These are phyloP conservation scores for Hirsutella minnesotensis DNA, from an alignment of 2,329 filamentous ascomycete genomes.

Conservation along the genomic window DNA sequence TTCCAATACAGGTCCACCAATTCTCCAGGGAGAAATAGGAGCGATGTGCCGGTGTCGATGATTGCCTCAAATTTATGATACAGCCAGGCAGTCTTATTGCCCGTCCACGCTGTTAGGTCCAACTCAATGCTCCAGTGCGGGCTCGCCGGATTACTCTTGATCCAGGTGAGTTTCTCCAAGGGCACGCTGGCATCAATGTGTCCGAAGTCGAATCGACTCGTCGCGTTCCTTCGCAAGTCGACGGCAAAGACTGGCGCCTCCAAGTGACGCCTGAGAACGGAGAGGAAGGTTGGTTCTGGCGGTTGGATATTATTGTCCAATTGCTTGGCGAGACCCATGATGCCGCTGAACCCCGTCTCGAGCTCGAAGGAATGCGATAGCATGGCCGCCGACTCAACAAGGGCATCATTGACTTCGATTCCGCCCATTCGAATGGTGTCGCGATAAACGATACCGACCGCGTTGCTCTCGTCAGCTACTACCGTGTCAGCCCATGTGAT, in stretches of 20 bases:
- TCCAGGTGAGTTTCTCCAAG: conserved; percentile 29
- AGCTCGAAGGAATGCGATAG: conserved; percentile 31
- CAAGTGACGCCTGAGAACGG: conserved; percentile 28
- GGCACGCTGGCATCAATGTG: conserved; percentile 28
- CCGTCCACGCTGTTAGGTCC: conserved; percentile 27
- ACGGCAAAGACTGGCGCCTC: conserved; percentile 32
- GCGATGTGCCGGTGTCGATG: conserved; percentile 57
- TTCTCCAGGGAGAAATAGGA: conserved; percentile 47
- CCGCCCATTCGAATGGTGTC: conserved; percentile 36
- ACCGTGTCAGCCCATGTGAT: background rate
- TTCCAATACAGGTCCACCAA: conserved; percentile 50
- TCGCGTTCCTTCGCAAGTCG: conserved; percentile 34
- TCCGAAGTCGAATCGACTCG: conserved; percentile 40
- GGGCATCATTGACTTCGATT: conserved; percentile 29
- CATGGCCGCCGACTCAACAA: conserved; percentile 35
- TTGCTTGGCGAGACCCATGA: conserved; percentile 39
- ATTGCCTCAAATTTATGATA: conserved; percentile 40
- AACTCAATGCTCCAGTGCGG: conserved; percentile 35
- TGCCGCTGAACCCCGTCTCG: conserved; percentile 31
- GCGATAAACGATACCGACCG: conserved; percentile 35
- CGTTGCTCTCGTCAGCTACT: conserved; percentile 30
- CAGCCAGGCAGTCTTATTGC: conserved; percentile 38
- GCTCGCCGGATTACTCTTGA: conserved; percentile 18
- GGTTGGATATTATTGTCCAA: conserved; percentile 32
- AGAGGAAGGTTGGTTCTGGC: conserved; percentile 30